Base-by-base conservation (phyloP, 164 flowering plant genomes). In the Santalum album region DNA sequence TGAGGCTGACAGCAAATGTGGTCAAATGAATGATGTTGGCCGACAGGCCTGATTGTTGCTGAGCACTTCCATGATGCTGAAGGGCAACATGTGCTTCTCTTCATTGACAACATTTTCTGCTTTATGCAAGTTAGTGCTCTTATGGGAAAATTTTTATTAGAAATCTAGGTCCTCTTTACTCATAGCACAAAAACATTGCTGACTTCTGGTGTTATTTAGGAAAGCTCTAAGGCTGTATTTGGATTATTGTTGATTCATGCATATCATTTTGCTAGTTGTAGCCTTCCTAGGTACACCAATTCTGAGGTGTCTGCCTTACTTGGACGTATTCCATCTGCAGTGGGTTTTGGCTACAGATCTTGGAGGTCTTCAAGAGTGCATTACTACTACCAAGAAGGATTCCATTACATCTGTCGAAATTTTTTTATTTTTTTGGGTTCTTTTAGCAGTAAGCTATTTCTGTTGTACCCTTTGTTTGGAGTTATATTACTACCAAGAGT, bases 11-110 rank as follows among this genome's bases (percentile, higher is more conserved):
- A 91, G 96, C 94, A 92, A 92, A 62, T 84, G 96, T 25, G 96
- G 99, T 59, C 96, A 89, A 80, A 92, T 92, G 99, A 92, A 92
- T 65, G 99, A 92, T 80, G 98, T 92, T 73, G 95, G 22, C 91
- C 89, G 21, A 92, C 96, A 46, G 98, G 96, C 10, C 64, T 92
- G 43, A 92, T 96, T 59, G 94, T 92, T 12, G 98, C 96, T 18
- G 98, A 92, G 58, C 95, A 92, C 67, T 92, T 92, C 76, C 70
- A 96, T 64, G 98, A 92, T 84, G 98, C 94, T 57, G 96, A 92
- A 62, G 96, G 96, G 22, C 96, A 89, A 56, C 96, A 92, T 71
- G 98, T 92, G 87, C 87, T 89, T 69, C 96, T 92, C 57, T 92
- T 92, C 68, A 82, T 92, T 64, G 96, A 92, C 70, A 92, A 92